Evolutionary conservation across 306 rosid genomes (phyloP).

Genomic region (Luffa aegyptiaca): DNA sequence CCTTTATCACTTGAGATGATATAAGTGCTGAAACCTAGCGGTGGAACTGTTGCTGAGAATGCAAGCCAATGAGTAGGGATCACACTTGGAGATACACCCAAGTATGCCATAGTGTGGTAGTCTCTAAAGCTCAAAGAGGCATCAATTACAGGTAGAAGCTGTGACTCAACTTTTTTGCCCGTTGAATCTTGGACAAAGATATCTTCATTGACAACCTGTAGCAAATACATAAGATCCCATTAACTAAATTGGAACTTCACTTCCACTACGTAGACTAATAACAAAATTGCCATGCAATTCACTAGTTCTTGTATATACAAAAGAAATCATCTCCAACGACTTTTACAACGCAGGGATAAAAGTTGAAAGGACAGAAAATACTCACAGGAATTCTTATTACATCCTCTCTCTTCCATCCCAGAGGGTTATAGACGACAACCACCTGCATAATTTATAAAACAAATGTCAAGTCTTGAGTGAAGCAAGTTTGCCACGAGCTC

Average conservation of each 20-base stretch:
- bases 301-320: neutral
- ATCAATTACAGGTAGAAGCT: slow-evolving; percentile 56
- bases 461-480: neutral
- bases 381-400: slow-evolving; percentile 78
- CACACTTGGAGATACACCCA: slow-evolving; percentile 44
- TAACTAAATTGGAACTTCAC: neutral
- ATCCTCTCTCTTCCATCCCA: slow-evolving; percentile 83
- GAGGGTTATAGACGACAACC: slow-evolving; percentile 60
- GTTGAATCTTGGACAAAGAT: slow-evolving; percentile 51
- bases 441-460: slow-evolving; percentile 22
- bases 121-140: slow-evolving; percentile 35
- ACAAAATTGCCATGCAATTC: neutral
- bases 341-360: neutral
- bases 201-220: slow-evolving; percentile 45
- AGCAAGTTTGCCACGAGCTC: slow-evolving; percentile 23
- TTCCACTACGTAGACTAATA: neutral
- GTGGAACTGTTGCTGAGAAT: slow-evolving; percentile 66
- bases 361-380: slow-evolving; percentile 8
- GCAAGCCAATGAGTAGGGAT: slow-evolving; percentile 65
- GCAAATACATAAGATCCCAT: neutral
- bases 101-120: slow-evolving; percentile 39
- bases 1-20: slow-evolving; percentile 33
- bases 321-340: neutral
- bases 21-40: slow-evolving; percentile 86
- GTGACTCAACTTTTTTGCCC: slow-evolving; percentile 64